Evolutionary conservation across 2,329 filamentous ascomycete genomes (phyloP).

Genomic region (Pseudogymnoascus pannorum): DNA sequence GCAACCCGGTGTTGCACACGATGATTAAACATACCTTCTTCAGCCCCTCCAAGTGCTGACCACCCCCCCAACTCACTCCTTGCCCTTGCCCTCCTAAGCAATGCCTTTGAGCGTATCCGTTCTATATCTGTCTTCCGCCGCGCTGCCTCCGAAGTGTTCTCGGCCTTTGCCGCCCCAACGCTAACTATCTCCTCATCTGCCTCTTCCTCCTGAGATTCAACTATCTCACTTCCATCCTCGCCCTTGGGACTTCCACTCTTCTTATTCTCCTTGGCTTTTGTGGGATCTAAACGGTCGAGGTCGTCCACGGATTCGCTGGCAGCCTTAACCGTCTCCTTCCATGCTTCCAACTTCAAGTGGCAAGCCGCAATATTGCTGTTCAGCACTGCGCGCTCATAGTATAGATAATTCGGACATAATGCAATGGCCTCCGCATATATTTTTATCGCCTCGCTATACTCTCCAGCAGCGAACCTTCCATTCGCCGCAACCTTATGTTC

Average conservation of each 20-base stretch:
- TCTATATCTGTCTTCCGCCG: conserved; percentile 55
- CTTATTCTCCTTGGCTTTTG: conserved; percentile 15
- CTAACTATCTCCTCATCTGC: conserved; percentile 55
- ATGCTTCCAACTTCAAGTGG: conserved; percentile 75
- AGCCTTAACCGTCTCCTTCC: conserved; percentile 71
- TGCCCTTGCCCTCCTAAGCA: conserved; percentile 44
- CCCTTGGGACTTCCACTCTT: conserved; percentile 26
- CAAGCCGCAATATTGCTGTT: conserved; percentile 86
- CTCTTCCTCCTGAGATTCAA: conserved; percentile 35
- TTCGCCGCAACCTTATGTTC: conserved; percentile 71
- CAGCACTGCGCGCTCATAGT: conserved; percentile 82
- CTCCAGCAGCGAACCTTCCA: conserved; percentile 62
- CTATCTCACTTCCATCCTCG: conserved; percentile 20
- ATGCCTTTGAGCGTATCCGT: conserved; percentile 73
- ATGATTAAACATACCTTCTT: conserved; percentile 37
- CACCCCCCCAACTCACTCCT: conserved; percentile 66
- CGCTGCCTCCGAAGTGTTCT: conserved; percentile 21
- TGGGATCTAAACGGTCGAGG: conserved; percentile 52
- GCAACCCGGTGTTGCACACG: background rate
- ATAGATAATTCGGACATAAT: conserved; percentile 73
- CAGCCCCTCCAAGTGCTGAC: conserved; percentile 69
- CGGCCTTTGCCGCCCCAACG: conserved; percentile 46
- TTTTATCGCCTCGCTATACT: conserved; percentile 70
- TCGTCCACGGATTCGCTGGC: conserved; percentile 67
- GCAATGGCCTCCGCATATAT: conserved; percentile 75